A percentile compares a stretch with the other conserved stretches of the same genome.
These are phyloP conservation scores for Pezicula carpinea DNA, from an alignment of 2,329 filamentous ascomycete species.

Conservation along the genomic window DNA sequence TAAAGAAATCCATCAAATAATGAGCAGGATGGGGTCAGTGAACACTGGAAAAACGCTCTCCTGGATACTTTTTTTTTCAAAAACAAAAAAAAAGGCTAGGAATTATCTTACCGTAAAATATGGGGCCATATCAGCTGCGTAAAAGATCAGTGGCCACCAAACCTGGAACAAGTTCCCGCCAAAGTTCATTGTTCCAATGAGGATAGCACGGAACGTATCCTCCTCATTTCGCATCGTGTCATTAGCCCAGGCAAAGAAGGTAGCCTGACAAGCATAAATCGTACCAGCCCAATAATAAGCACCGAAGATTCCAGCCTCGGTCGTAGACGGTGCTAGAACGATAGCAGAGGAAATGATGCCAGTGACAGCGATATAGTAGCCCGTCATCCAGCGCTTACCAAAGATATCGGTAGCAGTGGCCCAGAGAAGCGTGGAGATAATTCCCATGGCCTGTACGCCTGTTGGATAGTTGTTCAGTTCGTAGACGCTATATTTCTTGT, in stretches of 20 bases:
- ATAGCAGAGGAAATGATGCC: constrained; percentile 58
- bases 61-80: too few relatives aligned
- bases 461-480: constrained; percentile 51
- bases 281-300: constrained; percentile 68
- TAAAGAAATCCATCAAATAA: background rate
- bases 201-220: constrained; percentile 57
- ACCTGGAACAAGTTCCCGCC: constrained; percentile 64
- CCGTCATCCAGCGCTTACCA: constrained; percentile 59
- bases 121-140: constrained; percentile 61
- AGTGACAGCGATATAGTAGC: constrained; percentile 60
- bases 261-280: constrained; percentile 69
- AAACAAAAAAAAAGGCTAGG: too few relatives aligned
- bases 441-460: constrained; percentile 47
- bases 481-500: constrained; percentile 39
- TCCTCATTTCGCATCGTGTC: constrained; percentile 59
- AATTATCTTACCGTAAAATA: constrained; percentile 25
- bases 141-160: constrained; percentile 71
- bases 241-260: constrained; percentile 73
- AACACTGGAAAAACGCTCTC: background rate
- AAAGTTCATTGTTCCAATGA: constrained; percentile 69
- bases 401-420: constrained; percentile 63
- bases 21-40: constrained; percentile 6
- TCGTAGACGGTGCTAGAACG: constrained; percentile 45
- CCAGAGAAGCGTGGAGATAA: constrained; percentile 57
- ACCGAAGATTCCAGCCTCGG: constrained; percentile 49